Base-by-base conservation (phyloP, 2,329 filamentous ascomycete species). In the Colletotrichum sp. region DNA sequence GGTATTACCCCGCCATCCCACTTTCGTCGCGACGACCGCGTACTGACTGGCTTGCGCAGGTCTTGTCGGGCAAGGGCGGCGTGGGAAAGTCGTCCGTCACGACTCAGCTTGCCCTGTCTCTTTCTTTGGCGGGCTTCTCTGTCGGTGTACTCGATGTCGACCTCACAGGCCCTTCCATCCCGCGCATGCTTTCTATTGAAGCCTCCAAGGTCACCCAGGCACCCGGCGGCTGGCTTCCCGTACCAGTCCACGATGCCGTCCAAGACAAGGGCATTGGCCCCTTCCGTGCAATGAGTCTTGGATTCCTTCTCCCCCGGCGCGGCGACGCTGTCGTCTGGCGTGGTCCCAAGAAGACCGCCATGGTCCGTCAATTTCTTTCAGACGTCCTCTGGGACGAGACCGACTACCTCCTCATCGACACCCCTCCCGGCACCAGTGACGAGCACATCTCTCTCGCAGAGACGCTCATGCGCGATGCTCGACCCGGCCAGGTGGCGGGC, bases 11-110 rank as follows among this genome's bases (percentile, higher is more conserved):
- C 69, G 38, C 72, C 38, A 59, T 70, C 34, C 47, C 57, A 63
- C 63, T 36, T 62, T 15, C 38, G n/a, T 31, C 51, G 34, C 27
- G 6, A 21, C 33, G 34, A 16, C n/a, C 12, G 24, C 34, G 13
- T 11, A 73, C 62, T 70, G 66, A 62, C 57, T 58, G 34, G 29
- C 24, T 34, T 9, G 43, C 15, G n/a, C 18, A 91, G 90, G 90
- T 96, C 76, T 93, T 99, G 62, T 98, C 97, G 15, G 97, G 97
- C 79, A 99, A 99, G 89, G 97, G 97, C 80, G 97, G 97, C 78
- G 97, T 99, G 24, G 97, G 97, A 72, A 99, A 99, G 87, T 98
- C 96, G 57, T 98, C 95, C 66, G 93, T 98, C n/a, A 98, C 97
- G 1, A 97, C 96, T 2, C 97, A 99, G 83, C 92, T 99, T 18